phyloP scores from a whole-genome alignment of 2,329 filamentous ascomycete species.

The Alternaria angustiovoidea region DNA sequence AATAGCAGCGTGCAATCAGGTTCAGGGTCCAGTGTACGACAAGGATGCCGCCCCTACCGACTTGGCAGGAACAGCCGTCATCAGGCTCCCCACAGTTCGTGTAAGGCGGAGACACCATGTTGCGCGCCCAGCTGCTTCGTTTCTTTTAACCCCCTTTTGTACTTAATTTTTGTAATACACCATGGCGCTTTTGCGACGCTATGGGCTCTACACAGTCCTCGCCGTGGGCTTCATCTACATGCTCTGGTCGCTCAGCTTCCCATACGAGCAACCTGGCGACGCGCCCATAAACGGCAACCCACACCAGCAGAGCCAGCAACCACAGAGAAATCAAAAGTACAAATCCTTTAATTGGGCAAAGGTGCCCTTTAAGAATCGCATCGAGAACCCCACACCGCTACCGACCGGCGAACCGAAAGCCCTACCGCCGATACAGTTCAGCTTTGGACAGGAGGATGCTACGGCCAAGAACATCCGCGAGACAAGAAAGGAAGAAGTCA shows the following conservation, averaged over 20 bases:
- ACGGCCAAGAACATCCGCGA: conserved; percentile 44
- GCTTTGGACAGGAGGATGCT: conserved; percentile 50
- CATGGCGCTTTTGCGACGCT: conserved; percentile 53
- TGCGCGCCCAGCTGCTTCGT: conserved; percentile 6
- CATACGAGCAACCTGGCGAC: conserved; percentile 32
- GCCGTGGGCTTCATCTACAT: conserved; percentile 47
- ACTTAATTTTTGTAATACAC: conserved; percentile 21
- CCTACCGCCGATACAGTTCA: conserved; percentile 55
- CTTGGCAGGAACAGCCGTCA: conserved; percentile 20
- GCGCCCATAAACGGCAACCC: conserved; percentile 12
- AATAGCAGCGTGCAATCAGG: conserved; percentile 1
- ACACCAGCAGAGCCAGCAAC: conserved; percentile 19
- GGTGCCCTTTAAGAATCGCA: conserved; percentile 52
- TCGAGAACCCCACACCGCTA: conserved; percentile 46
- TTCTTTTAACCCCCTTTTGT: conserved; percentile 13
- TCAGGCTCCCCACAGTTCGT: conserved; percentile 12
- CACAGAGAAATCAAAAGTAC: conserved; percentile 14
- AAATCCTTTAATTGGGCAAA: conserved; percentile 51
- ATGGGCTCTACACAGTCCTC: conserved; percentile 46
- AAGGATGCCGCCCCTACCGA: conserved; percentile 9
- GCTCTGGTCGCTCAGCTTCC: conserved; percentile 49
- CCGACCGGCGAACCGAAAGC: conserved; percentile 49
- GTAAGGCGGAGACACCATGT: conserved; percentile 8
- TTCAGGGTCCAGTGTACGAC: conserved; percentile 10
- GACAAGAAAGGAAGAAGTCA: conserved; percentile 49